Base-by-base conservation (phyloP, 768 basidiomycete species). In the Leucocoprinus birnbaumii region DNA sequence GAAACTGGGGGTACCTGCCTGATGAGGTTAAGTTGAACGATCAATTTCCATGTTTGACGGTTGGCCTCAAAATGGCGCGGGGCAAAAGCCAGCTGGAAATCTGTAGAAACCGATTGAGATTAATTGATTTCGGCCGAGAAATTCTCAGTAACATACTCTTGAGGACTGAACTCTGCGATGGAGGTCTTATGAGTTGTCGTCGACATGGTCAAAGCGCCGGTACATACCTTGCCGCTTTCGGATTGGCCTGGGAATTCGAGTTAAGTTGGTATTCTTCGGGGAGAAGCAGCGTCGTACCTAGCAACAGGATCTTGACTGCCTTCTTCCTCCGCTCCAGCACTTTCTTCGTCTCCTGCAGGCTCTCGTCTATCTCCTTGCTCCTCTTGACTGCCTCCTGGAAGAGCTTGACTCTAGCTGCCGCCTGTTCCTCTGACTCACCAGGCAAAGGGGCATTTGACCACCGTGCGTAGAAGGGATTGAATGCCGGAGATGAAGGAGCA, bases 1-100 rank as follows among this genome's bases (percentile, higher is more conserved):
- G 38, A 38, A 38, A 38, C 14, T 26, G 27, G 26, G 8, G 16
- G 18, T n/a, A 62, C 71, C 13, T 48, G 84, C 85, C 79, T 69
- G 56, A 88, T 86, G 58, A 89, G 68, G 61, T 89, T 89, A 41
- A 89, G 79, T 59, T 89, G 84, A 7, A 89, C 76, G 51, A 89
- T 77, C 11, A 78, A 75, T 57, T 75, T 80, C 86, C 87, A 89
- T 6, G 81, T 75, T 0, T 72, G 61, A 16, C 80, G 72, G 56
- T 89, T 85, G 43, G 62, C 73, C 42, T 79, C 77, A 53, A 88
- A 87, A 53, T 81, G 77, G 22, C 72, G 74, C 0, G 86, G 86
- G 8, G 83, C 78, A 61, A 87, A 86, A 0, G 80, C 76, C 7
- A 89, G 64, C 63, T 87, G 85, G 59, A 89, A 88, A 62, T 89